Evolutionary conservation across 768 basidiomycete genomes (phyloP), one percentile per base, ranked within the genome.

Genomic region (Boletus vinaceobasis): DNA sequence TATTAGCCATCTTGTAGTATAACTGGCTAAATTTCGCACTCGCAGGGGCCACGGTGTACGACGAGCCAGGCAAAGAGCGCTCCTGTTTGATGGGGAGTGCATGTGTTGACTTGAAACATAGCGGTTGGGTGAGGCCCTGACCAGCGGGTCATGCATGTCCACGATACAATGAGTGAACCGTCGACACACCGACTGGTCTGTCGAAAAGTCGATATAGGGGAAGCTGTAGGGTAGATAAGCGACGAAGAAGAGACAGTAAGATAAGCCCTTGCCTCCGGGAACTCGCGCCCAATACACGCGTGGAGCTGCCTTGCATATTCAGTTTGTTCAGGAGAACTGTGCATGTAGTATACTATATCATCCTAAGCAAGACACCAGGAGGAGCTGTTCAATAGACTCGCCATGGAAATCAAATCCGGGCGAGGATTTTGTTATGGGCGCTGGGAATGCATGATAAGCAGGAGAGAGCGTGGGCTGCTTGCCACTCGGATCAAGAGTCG

Each of bases 371-470:
- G 0, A 6, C 1, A 0, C 23, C 0, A 5, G 15, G 27, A 11
- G 9, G 5, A 29, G 46, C 4, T 10, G 4, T 3, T 23, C 23
- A 15, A 2, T 0, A 7, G 31, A 45, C 84, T 70, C 54, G 84
- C 87, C 78, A 63, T 89, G 87, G 62, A 89, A 88, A 67, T 89
- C 87, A 58, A 88, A 88, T 1, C 82, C 86, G 45, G 85, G 80
- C 46, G 79, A 79, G 33, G 74, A 72, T 2, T 76, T 54, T 43
- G 72, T 69, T 52, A 88, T 82, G 7, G 83, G 85, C 9, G 75
- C 54, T 0, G 81, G 82, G 57, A 86, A 85, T 9, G 70, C 57
- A 10, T 79, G 71, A 58, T 88, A 88, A 1, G 78, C 75, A 1
- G 72, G 23, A 1, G 87, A 86, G 57, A 65, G 73, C 23, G 71